Evolutionary conservation across 768 basidiomycete genomes (phyloP), one percentile per base, ranked within the genome.

Genomic region (Podaxis pistillaris): DNA sequence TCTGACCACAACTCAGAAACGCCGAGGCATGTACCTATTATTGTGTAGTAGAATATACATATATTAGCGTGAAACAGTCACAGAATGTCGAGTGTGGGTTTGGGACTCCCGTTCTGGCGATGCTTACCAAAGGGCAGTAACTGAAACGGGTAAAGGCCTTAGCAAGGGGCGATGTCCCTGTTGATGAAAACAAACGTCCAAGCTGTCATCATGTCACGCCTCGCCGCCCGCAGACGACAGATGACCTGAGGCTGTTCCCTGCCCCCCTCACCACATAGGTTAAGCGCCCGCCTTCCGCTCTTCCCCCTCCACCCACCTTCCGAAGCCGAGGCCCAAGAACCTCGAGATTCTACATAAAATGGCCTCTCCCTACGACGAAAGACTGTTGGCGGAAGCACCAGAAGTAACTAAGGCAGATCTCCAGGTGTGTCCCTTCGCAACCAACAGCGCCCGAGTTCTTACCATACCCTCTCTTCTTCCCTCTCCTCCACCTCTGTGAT

Each of bases 341-440:
- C 17, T n/a, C 28, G 3, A 44, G 1, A 19, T 15, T 28, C 22
- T 24, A 50, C 49, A 19, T 26, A 28, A 22, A 9, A 50, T 50
- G 49, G 12, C 49, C 1, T n/a, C 44, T 50, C 26, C 46, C 13
- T 62, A 62, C 7, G 61, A 62, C 36, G 54, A 62, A 37, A 47
- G 50, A 8, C 46, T 62, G 11, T 19, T 62, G 8, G 54, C 54
- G n/a, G 37, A 49, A 26, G 61, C 61, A 6, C 61, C 61, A 7
- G 47, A 62, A 33, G 54, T 56, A n/a, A 49, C 61, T 2, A 60
- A 50, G 19, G 58, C 56, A 38, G 64, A 65, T 57, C 22, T 51
- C 46, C 60, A 53, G 61, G 57, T 60, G 33, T 41, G 37, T 26
- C 6, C 19, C 12, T 50, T 50, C 49, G 15, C 44, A 46, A 7